Conservation (phyloP, 140 eudicot species). For the Cichorium intybus region DNA sequence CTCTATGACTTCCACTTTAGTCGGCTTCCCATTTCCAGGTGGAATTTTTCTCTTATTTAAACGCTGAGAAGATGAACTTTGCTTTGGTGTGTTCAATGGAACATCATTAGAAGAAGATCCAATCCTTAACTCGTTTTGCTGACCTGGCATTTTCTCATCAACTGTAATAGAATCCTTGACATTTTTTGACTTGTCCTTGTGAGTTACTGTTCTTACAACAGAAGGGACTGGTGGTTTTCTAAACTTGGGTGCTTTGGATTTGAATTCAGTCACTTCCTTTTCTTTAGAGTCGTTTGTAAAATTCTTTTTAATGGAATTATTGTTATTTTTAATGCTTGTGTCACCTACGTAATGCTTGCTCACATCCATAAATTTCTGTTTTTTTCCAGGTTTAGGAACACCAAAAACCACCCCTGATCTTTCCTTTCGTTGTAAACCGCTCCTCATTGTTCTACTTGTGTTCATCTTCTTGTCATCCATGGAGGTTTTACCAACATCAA, state of each 20-base stretch:
- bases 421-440: conserved; percentile 64
- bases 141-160: conserved; percentile 37
- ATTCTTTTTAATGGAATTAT: conserved; percentile 26
- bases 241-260: conserved; percentile 39
- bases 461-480: conserved; percentile 41
- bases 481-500: conserved; percentile 52
- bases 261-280: conserved; percentile 52
- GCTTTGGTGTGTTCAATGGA: conserved; percentile 32
- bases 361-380: conserved; percentile 89
- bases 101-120: conserved; percentile 38
- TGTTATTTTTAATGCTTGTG: conserved; percentile 35
- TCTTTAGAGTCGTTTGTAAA: conserved; percentile 51
- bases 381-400: conserved; percentile 96
- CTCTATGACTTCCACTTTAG: conserved; percentile 51
- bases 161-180: conserved; percentile 35
- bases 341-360: conserved; percentile 75
- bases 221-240: conserved; percentile 53
- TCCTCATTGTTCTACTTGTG: conserved; percentile 44
- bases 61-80: conserved; percentile 39
- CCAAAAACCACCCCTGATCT: conserved; percentile 81
- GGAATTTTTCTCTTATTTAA: conserved; percentile 41
- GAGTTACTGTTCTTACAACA: conserved; percentile 40
- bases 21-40: conserved; percentile 38
- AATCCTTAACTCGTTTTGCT: conserved; percentile 30
- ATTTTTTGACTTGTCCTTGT: conserved; percentile 34